Conservation (phyloP, 2,329 filamentous ascomycete genomes). For the Fonsecaea multimorphosa region DNA sequence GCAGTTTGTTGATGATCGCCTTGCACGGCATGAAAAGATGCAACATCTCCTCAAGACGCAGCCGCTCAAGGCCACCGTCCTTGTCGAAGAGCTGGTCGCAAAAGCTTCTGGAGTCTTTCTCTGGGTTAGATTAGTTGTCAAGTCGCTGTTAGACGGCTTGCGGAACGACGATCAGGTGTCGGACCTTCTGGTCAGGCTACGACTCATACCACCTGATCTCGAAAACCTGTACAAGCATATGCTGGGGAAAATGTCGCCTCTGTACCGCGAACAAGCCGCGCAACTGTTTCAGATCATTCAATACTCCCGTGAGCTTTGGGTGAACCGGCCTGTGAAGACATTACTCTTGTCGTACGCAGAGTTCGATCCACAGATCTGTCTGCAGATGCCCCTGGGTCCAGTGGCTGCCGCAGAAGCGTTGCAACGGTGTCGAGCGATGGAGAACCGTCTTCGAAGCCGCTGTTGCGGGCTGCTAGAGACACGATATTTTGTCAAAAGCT, state of each 20-base stretch:
- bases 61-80: not conserved
- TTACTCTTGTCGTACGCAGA: no score
- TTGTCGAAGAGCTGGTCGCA: not conserved
- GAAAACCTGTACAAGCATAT: not conserved
- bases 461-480: no score
- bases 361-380: no score
- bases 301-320: no score
- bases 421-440: no score
- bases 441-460: no score
- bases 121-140: not conserved
- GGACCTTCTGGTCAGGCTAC: not conserved
- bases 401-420: no score
- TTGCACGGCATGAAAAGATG: not conserved
- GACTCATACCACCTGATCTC: not conserved
- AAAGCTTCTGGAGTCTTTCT: not conserved
- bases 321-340: no score
- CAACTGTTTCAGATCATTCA: no score
- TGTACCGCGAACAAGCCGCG: no score
- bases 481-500: no score
- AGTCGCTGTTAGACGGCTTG: not conserved
- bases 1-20: not conserved
- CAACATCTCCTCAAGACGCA: not conserved
- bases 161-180: not conserved
- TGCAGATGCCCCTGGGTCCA: no score
- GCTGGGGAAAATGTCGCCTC: not conserved